Evolutionary conservation across 495 filamentous ascomycete species (phyloP).

Genomic region (Xylaria grammica): DNA sequence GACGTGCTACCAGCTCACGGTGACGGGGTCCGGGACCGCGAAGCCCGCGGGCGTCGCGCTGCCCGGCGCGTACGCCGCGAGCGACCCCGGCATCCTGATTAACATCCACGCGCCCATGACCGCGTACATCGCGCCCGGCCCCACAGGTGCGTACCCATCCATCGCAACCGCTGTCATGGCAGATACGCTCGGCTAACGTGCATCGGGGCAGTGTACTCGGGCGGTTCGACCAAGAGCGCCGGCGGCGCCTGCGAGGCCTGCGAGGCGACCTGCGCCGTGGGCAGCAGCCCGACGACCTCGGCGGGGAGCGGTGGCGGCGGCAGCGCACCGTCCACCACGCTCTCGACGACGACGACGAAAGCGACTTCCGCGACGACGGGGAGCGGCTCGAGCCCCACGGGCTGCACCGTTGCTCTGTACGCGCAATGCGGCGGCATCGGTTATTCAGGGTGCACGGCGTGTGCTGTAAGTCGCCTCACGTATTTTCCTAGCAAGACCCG

Average conservation of each 20-base stretch:
- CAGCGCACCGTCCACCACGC: conserved; percentile 12
- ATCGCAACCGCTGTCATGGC: no score
- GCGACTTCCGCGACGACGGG: conserved; percentile 30
- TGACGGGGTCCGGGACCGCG: conserved; percentile 40
- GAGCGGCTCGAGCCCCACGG: conserved; percentile 28
- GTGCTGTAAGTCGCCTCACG: conserved; percentile 40
- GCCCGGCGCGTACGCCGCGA: conserved; percentile 54
- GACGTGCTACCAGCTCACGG: conserved; percentile 55
- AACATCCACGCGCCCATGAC: conserved; percentile 49
- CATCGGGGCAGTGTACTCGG: conserved; percentile 41
- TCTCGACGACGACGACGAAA: conserved; percentile 27
- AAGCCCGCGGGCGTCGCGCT: conserved; percentile 46
- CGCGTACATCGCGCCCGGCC: conserved; percentile 47
- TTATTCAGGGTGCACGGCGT: conserved; percentile 49
- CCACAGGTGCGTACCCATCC: conserved; percentile 21
- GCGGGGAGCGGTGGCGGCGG: conserved; percentile 22
- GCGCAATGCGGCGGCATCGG: conserved; percentile 54
- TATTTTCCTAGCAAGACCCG: background rate
- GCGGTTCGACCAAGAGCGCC: conserved; percentile 43
- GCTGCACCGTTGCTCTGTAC: conserved; percentile 44
- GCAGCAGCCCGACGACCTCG: conserved; percentile 34
- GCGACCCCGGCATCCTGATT: conserved; percentile 57
- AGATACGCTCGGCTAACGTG: background rate
- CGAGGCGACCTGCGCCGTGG: conserved; percentile 45
- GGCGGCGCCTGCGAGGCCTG: conserved; percentile 45